A percentile compares a stretch with the other conserved stretches of the same genome.
These are phyloP conservation scores for Gossypium longicalyx DNA, from an alignment of 345 rosid species.

Conservation along the genomic window DNA sequence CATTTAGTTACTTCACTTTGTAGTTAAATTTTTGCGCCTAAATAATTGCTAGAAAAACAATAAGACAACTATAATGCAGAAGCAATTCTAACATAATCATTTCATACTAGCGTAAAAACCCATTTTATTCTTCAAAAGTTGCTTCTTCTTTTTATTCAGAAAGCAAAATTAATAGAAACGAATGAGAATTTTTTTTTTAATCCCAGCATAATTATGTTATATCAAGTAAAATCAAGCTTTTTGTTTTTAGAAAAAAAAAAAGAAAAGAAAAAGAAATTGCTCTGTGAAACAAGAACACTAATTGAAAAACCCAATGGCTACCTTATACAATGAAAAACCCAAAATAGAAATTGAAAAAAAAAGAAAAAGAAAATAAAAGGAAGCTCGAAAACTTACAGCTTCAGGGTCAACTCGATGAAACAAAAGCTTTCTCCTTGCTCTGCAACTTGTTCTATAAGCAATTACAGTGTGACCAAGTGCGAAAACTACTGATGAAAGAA, in stretches of 20 bases:
- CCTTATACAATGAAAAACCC: not conserved
- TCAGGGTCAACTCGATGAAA: slow-evolving; percentile 89
- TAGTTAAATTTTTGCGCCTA: not conserved
- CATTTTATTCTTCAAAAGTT: not conserved
- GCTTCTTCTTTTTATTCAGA: not conserved
- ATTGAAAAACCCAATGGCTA: not conserved
- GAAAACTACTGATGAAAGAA: slow-evolving; percentile 76
- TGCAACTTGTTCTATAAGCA: slow-evolving; percentile 88
- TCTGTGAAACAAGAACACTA: not conserved
- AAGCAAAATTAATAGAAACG: not conserved
- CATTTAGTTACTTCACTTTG: no score
- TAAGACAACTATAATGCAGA: not conserved
- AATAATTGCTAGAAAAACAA: not conserved
- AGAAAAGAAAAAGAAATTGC: no score
- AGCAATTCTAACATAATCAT: no score
- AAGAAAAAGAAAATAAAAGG: not conserved
- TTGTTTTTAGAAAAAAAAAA: not conserved
- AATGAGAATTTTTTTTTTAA: not conserved
- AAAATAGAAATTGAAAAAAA: not conserved
- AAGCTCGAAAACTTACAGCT: slow-evolving; percentile 49
- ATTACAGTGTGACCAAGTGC: slow-evolving; percentile 92
- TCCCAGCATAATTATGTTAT: not conserved
- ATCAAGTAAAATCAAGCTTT: not conserved
- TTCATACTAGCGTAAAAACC: not conserved
- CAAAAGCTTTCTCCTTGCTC: slow-evolving; percentile 83